Conservation (phyloP, 768 basidiomycete genomes). For the Podaxis sp. region DNA sequence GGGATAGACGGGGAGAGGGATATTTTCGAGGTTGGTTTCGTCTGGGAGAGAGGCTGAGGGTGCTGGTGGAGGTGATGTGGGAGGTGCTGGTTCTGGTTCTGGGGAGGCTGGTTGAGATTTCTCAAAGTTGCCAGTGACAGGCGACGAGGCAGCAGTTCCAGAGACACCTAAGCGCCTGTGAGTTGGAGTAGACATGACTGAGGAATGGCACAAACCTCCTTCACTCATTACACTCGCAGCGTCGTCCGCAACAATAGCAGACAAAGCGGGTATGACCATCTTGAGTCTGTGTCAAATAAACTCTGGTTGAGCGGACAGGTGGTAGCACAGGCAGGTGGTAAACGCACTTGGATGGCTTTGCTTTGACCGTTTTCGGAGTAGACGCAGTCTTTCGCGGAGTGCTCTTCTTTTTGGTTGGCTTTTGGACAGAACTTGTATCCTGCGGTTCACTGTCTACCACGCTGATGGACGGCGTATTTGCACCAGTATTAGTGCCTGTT, state of each 20-base stretch:
- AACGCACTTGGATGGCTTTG: constrained; percentile 35
- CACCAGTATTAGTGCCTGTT: constrained; percentile 26
- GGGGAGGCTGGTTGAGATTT: constrained; percentile 41
- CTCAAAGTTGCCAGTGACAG: constrained; percentile 46
- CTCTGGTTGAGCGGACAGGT: constrained; percentile 15
- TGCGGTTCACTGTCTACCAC: constrained; percentile 16
- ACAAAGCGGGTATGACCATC: constrained; percentile 27
- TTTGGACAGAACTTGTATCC: constrained; percentile 20
- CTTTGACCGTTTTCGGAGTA: constrained; percentile 41
- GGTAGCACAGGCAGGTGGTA: not conserved
- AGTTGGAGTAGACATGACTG: constrained; percentile 11
- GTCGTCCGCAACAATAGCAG: constrained; percentile 46
- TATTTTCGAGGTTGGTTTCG: constrained; percentile 54
- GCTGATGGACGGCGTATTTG: constrained; percentile 23
- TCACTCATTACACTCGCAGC: constrained; percentile 54
- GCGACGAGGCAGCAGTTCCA: constrained; percentile 74
- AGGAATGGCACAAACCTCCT: constrained; percentile 37
- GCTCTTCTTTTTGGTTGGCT: constrained; percentile 46
- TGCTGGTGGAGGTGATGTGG: constrained; percentile 30
- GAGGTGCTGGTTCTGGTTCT: constrained; percentile 44
- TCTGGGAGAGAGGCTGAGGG: constrained; percentile 31
- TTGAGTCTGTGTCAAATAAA: constrained; percentile 28
- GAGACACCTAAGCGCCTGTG: constrained; percentile 47
- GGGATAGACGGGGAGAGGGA: constrained; percentile 71
- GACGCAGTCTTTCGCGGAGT: constrained; percentile 21